These are phyloP conservation scores for Thermothielavioides terrestris DNA, from an alignment of 495 filamentous ascomycete species.

Conservation along the genomic window DNA sequence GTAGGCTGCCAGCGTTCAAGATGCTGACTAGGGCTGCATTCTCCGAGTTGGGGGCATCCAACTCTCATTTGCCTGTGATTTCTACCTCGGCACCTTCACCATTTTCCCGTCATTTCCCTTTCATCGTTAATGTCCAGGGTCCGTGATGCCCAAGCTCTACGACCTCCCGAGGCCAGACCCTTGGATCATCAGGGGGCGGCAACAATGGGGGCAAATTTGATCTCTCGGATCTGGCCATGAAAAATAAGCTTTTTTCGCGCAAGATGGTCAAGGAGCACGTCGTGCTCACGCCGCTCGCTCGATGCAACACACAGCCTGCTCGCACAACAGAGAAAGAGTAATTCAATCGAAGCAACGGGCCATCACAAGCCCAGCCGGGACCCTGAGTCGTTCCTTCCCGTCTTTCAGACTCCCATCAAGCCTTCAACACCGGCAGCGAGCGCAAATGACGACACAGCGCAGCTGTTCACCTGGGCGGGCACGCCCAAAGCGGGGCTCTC, in stretches of 20 bases:
- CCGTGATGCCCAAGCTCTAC: not conserved
- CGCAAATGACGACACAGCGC: not conserved
- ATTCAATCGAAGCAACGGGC: not conserved
- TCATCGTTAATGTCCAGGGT: not conserved
- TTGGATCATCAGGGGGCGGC: slow-evolving; percentile 4
- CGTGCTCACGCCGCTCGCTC: no score
- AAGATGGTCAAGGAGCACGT: no score
- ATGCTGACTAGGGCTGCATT: no score
- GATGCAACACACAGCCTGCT: no score
- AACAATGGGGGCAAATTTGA: not conserved
- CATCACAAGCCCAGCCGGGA: no score
- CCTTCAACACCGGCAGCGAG: no score
- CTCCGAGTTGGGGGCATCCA: no score
- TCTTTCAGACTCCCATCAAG: no score
- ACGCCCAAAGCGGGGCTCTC: no score
- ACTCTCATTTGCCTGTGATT: not conserved
- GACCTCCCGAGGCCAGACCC: not conserved
- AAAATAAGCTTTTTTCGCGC: not conserved
- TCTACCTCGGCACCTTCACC: not conserved
- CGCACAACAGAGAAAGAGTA: not conserved
- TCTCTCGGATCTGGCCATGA: not conserved
- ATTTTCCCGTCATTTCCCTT: not conserved
- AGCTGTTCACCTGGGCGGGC: no score
- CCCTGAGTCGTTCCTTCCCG: no score
- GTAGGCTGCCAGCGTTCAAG: no score